Evolutionary conservation across 2,329 filamentous ascomycete genomes (phyloP).

Genomic region (Sporothrix mexicana): DNA sequence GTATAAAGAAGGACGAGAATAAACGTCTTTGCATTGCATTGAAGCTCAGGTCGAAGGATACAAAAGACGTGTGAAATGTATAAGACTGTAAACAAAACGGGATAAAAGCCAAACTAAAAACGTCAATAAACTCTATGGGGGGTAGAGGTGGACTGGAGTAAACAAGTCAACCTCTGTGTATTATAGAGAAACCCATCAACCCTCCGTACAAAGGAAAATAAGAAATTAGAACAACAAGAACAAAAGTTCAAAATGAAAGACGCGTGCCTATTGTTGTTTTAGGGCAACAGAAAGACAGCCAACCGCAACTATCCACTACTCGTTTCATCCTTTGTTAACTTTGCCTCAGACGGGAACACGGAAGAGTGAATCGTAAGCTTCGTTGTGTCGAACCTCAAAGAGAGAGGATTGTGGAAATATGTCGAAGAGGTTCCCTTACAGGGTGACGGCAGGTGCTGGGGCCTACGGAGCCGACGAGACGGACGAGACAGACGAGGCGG

Average conservation of each 20-base stretch:
- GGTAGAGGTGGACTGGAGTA: neutral
- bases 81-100: neutral
- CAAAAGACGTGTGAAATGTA: conserved; percentile 15
- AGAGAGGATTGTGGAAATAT: neutral
- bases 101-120: neutral
- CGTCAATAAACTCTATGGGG: neutral
- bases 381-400: no score
- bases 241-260: no score
- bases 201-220: neutral
- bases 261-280: no score
- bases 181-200: conserved; percentile 3
- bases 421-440: neutral
- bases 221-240: neutral
- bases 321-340: no score
- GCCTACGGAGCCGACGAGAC: neutral
- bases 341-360: no score
- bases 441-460: neutral
- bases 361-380: no score
- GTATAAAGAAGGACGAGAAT: conserved; percentile 2
- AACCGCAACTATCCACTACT: no score
- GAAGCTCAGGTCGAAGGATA: neutral
- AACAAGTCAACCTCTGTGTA: neutral
- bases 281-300: no score
- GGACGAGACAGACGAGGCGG: neutral
- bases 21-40: neutral